Conservation (phyloP, 2,329 filamentous ascomycete species). For the Beauveria asiatica region DNA sequence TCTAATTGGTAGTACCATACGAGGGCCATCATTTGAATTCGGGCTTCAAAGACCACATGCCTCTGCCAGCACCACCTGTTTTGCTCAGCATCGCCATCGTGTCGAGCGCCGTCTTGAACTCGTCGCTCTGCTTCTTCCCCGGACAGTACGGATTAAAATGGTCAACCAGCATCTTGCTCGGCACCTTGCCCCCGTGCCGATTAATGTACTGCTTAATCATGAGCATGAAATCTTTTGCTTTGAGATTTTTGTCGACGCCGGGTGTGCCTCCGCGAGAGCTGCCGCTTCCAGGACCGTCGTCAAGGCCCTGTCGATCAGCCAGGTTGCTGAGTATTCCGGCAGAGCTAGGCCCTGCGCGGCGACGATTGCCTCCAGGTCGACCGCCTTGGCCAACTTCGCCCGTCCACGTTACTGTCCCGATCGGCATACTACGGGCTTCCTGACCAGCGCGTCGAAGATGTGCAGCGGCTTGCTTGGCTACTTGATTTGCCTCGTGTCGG, state of each 20-base stretch:
- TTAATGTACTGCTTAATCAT: conserved; percentile 74
- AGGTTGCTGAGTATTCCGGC: conserved; percentile 48
- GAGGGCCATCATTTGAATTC: conserved; percentile 17
- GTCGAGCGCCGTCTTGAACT: conserved; percentile 76
- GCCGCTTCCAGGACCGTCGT: conserved; percentile 33
- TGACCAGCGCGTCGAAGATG: conserved; percentile 67
- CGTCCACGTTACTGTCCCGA: conserved; percentile 90
- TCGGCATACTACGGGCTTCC: conserved; percentile 61
- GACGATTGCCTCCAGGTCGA: conserved; percentile 49
- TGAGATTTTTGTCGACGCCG: conserved; percentile 30
- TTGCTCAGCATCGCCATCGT: conserved; percentile 65
- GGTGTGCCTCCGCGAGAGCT: conserved; percentile 40
- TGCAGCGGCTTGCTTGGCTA: conserved; percentile 69
- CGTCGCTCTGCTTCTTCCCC: conserved; percentile 55
- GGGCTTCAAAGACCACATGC: conserved; percentile 44
- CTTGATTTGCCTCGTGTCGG: conserved; percentile 69
- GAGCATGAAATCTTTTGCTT: conserved; percentile 54
- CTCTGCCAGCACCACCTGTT: conserved; percentile 41
- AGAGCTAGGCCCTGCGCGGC: conserved; percentile 45
- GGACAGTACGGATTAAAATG: conserved; percentile 77
- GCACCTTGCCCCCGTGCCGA: conserved; percentile 67
- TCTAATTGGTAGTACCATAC: neutral
- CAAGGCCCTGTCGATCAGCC: conserved; percentile 46
- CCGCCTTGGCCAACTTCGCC: conserved; percentile 74
- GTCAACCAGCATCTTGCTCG: conserved; percentile 79